These are phyloP conservation scores for Sugiyamaella floridensis DNA, from an alignment of 805 yeast species.

Conservation along the genomic window DNA sequence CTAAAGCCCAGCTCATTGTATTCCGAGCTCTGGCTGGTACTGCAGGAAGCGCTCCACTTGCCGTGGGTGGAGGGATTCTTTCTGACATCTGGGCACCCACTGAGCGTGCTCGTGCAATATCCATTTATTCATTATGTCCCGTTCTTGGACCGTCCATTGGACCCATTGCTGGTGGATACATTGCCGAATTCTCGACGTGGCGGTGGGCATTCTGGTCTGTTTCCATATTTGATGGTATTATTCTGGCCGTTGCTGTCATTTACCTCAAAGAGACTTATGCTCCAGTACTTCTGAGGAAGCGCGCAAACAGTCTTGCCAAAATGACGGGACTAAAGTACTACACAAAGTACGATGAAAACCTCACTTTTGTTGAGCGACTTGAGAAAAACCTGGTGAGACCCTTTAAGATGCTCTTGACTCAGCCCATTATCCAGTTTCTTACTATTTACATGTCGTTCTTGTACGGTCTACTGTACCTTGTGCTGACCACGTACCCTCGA, in stretches of 20 bases:
- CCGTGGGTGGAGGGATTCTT: constrained; percentile 61
- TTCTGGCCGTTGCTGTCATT: constrained; percentile 38
- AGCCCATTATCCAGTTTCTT: constrained; percentile 58
- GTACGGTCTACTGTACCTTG: constrained; percentile 57
- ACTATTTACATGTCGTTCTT: constrained; percentile 58
- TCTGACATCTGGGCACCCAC: constrained; percentile 51
- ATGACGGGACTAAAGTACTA: constrained; percentile 47
- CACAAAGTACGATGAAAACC: constrained; percentile 46
- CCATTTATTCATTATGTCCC: constrained; percentile 53
- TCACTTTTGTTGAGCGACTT: constrained; percentile 12
- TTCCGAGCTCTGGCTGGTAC: constrained; percentile 57
- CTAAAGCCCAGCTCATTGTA: constrained; percentile 47
- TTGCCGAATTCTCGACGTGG: constrained; percentile 48
- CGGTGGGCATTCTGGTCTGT: constrained; percentile 58
- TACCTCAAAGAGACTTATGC: constrained; percentile 53
- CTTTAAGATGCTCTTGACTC: constrained; percentile 42
- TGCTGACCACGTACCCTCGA: constrained; percentile 53
- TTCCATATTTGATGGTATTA: constrained; percentile 45
- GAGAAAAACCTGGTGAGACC: constrained; percentile 50
- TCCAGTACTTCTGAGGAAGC: constrained; percentile 42
- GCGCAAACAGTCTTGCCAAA: constrained; percentile 41
- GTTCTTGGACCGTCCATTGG: constrained; percentile 50
- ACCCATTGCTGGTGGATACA: constrained; percentile 45
- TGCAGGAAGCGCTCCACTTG: constrained; percentile 58
- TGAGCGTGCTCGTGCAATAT: constrained; percentile 49